These are phyloP conservation scores for Escallonia rubra DNA, from an alignment of 129 eudicot species.

Conservation along the genomic window DNA sequence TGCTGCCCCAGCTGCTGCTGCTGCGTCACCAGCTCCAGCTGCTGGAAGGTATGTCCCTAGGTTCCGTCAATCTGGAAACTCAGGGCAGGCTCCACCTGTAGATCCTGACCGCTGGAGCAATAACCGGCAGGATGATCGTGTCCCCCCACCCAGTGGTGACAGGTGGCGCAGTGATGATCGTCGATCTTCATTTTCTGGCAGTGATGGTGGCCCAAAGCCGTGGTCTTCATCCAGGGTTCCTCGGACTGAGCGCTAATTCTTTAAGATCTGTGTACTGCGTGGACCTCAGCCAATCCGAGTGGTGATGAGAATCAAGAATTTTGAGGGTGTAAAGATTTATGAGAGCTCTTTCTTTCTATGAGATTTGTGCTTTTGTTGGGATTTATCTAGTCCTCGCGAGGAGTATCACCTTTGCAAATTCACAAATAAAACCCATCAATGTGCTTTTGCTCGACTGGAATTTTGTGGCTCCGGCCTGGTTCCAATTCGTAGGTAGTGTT, in stretches of 20 bases:
- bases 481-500: too few relatives aligned
- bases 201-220: constrained; percentile 19
- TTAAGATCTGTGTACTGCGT: background rate
- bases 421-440: too few relatives aligned
- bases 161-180: constrained; percentile 36
- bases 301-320: background rate
- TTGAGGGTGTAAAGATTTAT: background rate
- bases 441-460: too few relatives aligned
- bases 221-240: constrained; percentile 12
- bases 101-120: constrained; percentile 52
- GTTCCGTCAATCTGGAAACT: constrained; percentile 27
- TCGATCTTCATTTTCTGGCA: constrained; percentile 5
- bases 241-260: constrained; percentile 4
- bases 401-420: too few relatives aligned
- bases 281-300: background rate
- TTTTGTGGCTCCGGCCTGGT: too few relatives aligned
- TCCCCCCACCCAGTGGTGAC: constrained; percentile 25
- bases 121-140: constrained; percentile 35
- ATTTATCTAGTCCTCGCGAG: too few relatives aligned
- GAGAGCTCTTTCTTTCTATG: background rate
- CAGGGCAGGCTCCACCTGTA: constrained; percentile 40
- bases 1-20: constrained; percentile 24
- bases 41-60: constrained; percentile 62
- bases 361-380: too few relatives aligned
- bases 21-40: constrained; percentile 33